A percentile compares a stretch with the other conserved stretches of the same genome.
These are phyloP conservation scores for Tuber indicum DNA, from an alignment of 495 filamentous ascomycete genomes.

Conservation along the genomic window DNA sequence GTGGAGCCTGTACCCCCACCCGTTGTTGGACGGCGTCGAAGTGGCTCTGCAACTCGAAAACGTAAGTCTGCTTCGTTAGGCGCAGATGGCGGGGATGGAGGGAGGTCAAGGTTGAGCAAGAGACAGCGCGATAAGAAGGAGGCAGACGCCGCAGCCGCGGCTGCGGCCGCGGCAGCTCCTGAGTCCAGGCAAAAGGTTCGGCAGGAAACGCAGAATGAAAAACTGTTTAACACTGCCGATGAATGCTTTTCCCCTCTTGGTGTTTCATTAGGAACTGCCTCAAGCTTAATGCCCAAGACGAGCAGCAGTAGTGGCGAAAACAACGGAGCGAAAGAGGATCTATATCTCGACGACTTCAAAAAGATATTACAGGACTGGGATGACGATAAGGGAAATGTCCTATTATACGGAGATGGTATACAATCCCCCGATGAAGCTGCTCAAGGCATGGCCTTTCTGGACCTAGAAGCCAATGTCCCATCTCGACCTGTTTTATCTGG, in stretches of 20 bases:
- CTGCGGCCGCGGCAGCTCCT: constrained; percentile 29
- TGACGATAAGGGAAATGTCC: constrained; percentile 53
- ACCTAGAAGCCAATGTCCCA: constrained; percentile 37
- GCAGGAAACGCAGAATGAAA: constrained; percentile 40
- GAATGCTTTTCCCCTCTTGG: constrained; percentile 35
- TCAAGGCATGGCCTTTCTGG: constrained; percentile 41
- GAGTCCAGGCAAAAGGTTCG: constrained; percentile 39
- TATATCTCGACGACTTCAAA: constrained; percentile 50
- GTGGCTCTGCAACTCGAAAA: constrained; percentile 38
- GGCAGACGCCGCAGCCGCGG: constrained; percentile 39
- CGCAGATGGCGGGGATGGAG: constrained; percentile 28
- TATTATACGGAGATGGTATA: constrained; percentile 52
- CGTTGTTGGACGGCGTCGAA: constrained; percentile 26
- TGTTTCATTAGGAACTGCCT: constrained; percentile 34
- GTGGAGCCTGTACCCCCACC: constrained; percentile 16
- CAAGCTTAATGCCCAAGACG: constrained; percentile 23
- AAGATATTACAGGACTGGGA: constrained; percentile 55
- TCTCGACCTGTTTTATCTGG: constrained; percentile 48
- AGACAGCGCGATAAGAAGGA: constrained; percentile 41
- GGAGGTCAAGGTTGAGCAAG: constrained; percentile 39
- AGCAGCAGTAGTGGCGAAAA: constrained; percentile 8
- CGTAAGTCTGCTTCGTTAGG: constrained; percentile 40
- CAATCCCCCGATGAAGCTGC: constrained; percentile 39
- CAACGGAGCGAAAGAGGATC: constrained; percentile 17
- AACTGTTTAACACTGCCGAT: constrained; percentile 40